Evolutionary conservation across 164 flowering plant genomes (phyloP).

Genomic region (Buxus sempervirens): DNA sequence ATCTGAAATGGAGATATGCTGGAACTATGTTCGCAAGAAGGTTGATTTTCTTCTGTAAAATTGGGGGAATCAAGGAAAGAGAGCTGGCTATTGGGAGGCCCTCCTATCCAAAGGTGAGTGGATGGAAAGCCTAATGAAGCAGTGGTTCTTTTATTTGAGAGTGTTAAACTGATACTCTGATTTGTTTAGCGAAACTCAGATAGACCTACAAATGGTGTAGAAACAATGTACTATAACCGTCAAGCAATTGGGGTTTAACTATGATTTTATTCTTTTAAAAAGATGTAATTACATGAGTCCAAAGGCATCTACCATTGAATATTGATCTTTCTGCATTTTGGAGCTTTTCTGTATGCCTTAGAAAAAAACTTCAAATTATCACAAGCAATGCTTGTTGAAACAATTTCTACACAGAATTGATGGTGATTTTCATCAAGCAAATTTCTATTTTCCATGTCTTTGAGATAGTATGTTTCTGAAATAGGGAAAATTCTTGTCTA

Average conservation of each 20-base stretch:
- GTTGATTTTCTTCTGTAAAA: not conserved
- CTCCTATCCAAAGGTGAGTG: not conserved
- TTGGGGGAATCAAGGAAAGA: not conserved
- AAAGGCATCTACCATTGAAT: too few species aligned
- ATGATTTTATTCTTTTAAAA: not conserved
- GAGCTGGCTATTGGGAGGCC: not conserved
- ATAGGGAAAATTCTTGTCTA: not conserved
- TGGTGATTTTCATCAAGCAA: not conserved
- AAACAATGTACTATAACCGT: not conserved
- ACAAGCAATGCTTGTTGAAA: too few species aligned
- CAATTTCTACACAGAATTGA: too few species aligned
- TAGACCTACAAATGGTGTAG: not conserved
- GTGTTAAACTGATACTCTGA: not conserved
- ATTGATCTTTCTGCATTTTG: too few species aligned
- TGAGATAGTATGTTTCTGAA: not conserved
- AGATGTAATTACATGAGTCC: not conserved
- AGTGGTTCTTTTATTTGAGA: not conserved
- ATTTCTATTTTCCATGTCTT: not conserved
- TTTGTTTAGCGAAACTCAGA: not conserved
- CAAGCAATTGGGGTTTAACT: not conserved
- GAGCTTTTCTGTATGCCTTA: too few species aligned
- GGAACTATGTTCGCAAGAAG: not conserved
- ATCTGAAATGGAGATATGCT: not conserved
- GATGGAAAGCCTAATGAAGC: not conserved
- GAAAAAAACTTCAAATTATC: too few species aligned